phyloP scores from a whole-genome alignment of 768 basidiomycete species.

The Boletellus sp. region DNA sequence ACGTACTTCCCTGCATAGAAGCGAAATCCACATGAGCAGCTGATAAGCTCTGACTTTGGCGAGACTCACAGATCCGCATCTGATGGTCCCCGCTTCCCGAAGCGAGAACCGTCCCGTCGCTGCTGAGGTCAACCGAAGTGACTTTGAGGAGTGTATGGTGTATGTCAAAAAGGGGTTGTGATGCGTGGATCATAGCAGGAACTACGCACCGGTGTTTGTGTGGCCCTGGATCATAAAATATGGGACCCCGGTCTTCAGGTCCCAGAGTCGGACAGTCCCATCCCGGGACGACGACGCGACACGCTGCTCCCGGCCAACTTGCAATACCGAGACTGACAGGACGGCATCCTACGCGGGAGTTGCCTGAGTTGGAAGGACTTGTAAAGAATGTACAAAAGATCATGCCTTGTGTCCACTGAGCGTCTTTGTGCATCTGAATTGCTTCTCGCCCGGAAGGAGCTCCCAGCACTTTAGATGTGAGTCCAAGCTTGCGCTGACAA shows the following conservation, averaged over 20 bases:
- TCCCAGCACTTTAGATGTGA: constrained; percentile 44
- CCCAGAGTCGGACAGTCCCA: constrained; percentile 35
- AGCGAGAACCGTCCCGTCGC: constrained; percentile 29
- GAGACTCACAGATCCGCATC: constrained; percentile 36
- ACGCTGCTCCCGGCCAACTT: constrained; percentile 32
- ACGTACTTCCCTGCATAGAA: constrained; percentile 25
- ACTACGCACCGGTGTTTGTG: constrained; percentile 31
- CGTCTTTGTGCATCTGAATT: constrained; percentile 29
- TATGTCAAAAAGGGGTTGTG: constrained; percentile 9
- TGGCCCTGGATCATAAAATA: constrained; percentile 37
- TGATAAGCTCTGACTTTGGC: constrained; percentile 11
- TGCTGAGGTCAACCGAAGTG: constrained; percentile 37
- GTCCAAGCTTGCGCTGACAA: constrained; percentile 32
- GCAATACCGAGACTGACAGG: constrained; percentile 28
- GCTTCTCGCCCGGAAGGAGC: constrained; percentile 27
- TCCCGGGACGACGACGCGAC: constrained; percentile 39
- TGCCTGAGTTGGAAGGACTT: neutral
- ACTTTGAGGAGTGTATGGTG: constrained; percentile 18
- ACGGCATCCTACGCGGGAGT: constrained; percentile 27
- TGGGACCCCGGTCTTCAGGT: constrained; percentile 28
- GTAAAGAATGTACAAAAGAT: neutral
- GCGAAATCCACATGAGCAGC: constrained; percentile 7
- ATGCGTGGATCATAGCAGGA: constrained; percentile 19
- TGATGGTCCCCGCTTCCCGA: constrained; percentile 37
- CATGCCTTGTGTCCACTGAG: constrained; percentile 29